These are phyloP conservation scores for Coniochaeta hoffmannii DNA, from an alignment of 2,329 filamentous ascomycete genomes.

Conservation along the genomic window DNA sequence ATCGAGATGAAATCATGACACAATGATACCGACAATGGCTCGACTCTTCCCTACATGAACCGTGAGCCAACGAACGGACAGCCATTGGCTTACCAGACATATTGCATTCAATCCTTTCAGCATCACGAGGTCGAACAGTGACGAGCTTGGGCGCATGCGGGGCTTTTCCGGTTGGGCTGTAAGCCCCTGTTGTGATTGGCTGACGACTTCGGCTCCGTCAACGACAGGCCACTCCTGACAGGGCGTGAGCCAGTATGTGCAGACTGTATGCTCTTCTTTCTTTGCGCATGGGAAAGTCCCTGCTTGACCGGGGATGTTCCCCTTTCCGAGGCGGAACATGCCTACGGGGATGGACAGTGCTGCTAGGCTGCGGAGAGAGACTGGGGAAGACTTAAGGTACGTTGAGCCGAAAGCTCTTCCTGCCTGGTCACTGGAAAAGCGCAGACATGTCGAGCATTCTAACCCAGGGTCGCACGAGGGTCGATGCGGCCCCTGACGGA, in stretches of 20 bases:
- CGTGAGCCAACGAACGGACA: not conserved
- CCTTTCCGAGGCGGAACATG: not conserved
- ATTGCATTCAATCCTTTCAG: not conserved
- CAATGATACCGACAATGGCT: not conserved
- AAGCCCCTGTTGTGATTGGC: not conserved
- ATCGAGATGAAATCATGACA: not conserved
- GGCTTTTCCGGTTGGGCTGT: not conserved
- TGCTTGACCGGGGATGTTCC: not conserved
- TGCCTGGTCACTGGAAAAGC: not conserved
- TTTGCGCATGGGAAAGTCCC: not conserved
- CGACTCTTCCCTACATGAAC: not conserved
- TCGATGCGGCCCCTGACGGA: not conserved
- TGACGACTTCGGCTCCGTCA: not conserved
- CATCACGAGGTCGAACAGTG: not conserved
- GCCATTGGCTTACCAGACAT: not conserved
- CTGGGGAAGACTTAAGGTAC: not conserved
- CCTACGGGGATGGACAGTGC: not conserved
- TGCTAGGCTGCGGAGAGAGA: not conserved
- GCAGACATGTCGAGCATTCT: too few relatives aligned
- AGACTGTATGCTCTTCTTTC: not conserved
- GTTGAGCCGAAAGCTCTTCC: not conserved
- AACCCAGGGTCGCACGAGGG: too few relatives aligned
- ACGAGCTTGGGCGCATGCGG: not conserved
- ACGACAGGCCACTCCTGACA: not conserved
- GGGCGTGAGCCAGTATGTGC: not conserved